Evolutionary conservation across 108 stramenopile species (phyloP).

Genomic region (Nitzschia sp.): DNA sequence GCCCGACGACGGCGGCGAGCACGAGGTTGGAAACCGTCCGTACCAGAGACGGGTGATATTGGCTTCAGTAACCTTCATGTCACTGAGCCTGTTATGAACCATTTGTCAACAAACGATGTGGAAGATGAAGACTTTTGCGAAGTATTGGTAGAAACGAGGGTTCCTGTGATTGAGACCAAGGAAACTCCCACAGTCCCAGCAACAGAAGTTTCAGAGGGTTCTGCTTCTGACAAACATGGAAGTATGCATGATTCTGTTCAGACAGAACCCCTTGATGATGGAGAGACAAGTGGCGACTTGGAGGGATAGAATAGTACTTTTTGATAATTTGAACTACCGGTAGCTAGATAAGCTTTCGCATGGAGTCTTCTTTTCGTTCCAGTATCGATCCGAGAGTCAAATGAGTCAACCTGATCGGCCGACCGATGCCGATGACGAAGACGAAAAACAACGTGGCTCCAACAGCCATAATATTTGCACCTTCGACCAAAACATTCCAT

Average conservation of each 20-base stretch:
- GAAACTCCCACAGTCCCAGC: not conserved
- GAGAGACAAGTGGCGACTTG: not conserved
- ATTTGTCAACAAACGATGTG: constrained; percentile 29
- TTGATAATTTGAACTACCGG: too few relatives aligned
- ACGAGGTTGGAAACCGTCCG: constrained; percentile 41
- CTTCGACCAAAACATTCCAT: too few relatives aligned
- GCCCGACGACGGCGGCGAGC: constrained; percentile 43
- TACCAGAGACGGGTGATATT: constrained; percentile 24
- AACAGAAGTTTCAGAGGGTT: not conserved
- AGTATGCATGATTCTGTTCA: constrained; percentile 17
- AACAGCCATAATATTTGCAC: too few relatives aligned
- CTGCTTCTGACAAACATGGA: not conserved
- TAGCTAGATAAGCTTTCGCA: too few relatives aligned
- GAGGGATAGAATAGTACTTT: not conserved
- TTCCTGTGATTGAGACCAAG: constrained; percentile 35
- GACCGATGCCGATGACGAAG: too few relatives aligned
- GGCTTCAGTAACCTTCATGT: constrained; percentile 32
- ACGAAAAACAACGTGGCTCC: too few relatives aligned
- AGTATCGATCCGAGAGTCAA: too few relatives aligned
- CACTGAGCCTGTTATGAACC: constrained; percentile 21
- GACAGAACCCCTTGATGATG: constrained; percentile 12
- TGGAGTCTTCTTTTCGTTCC: too few relatives aligned
- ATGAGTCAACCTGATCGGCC: too few relatives aligned
- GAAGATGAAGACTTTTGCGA: constrained; percentile 43
- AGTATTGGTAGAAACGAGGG: constrained; percentile 16